phyloP scores from a whole-genome alignment of 2,329 filamentous ascomycete genomes.

The Elsinoe ampelina region DNA sequence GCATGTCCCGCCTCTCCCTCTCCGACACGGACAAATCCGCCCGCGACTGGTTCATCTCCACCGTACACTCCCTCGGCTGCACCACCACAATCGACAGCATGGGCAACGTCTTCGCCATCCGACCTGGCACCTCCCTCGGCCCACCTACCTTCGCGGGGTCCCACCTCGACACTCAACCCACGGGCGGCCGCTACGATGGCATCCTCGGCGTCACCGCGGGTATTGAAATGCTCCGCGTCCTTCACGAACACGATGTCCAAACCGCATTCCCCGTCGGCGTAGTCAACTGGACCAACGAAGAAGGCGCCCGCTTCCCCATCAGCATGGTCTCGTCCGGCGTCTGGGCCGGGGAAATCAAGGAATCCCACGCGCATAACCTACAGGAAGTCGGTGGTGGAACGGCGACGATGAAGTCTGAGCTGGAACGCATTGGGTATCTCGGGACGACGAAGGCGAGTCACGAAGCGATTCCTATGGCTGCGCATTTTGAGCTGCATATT shows the following conservation, averaged over 20 bases:
- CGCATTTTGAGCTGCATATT: conserved; percentile 77
- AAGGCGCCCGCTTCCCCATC: conserved; percentile 69
- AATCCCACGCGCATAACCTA: conserved; percentile 53
- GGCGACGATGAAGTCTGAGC: conserved; percentile 57
- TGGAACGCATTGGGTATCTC: conserved; percentile 63
- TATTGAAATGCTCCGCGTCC: conserved; percentile 59
- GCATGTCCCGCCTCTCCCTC: conserved; percentile 66
- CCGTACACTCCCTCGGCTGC: conserved; percentile 55
- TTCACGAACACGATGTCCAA: conserved; percentile 58
- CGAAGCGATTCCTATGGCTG: conserved; percentile 55
- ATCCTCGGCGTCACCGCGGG: conserved; percentile 66
- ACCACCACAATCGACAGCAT: conserved; percentile 61
- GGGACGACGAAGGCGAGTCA: conserved; percentile 50
- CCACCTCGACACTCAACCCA: conserved; percentile 50
- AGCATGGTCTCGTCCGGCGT: conserved; percentile 68
- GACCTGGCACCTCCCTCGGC: conserved; percentile 51
- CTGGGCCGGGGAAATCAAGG: conserved; percentile 59
- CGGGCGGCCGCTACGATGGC: conserved; percentile 63
- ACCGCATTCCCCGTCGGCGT: conserved; percentile 65
- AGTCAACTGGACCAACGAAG: conserved; percentile 76
- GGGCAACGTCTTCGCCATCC: conserved; percentile 71
- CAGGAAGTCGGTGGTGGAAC: conserved; percentile 52
- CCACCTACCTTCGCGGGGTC: conserved; percentile 61
- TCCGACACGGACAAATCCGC: conserved; percentile 62
- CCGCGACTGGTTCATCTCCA: conserved; percentile 65